These are phyloP conservation scores for Lantana camara DNA, from an alignment of 257 asterid species.

Conservation along the genomic window DNA sequence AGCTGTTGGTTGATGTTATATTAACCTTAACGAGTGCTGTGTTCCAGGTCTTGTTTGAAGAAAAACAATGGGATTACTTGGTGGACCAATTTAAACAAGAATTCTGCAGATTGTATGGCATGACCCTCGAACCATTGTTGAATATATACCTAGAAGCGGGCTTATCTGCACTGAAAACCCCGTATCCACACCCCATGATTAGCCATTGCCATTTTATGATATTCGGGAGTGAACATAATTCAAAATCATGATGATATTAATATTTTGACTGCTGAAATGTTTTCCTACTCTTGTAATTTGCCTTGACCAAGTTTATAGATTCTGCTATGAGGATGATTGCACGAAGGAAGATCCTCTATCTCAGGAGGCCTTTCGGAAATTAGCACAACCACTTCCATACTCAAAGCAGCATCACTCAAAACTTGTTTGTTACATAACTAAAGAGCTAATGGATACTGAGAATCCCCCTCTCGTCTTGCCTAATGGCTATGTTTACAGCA, in stretches of 20 bases:
- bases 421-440: constrained; percentile 88
- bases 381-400: constrained; percentile 85
- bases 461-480: constrained; percentile 98
- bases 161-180: constrained; percentile 92
- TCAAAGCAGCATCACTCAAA: constrained; percentile 99
- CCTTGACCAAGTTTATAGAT: constrained; percentile 72
- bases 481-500: constrained; percentile 96
- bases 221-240: constrained; percentile 3
- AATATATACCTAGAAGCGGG: constrained; percentile 97
- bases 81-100: constrained; percentile 95
- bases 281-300: constrained; percentile 11
- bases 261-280: constrained; percentile 7
- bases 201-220: background rate
- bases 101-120: constrained; percentile 94
- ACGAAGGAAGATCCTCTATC: constrained; percentile 98
- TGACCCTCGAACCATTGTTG: constrained; percentile 92
- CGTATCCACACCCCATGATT: constrained; percentile 70
- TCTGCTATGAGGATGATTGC: constrained; percentile 92
- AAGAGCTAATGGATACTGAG: constrained; percentile 95
- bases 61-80: constrained; percentile 89
- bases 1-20: background rate
- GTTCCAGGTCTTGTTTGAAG: constrained; percentile 82
- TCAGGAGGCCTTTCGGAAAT: constrained; percentile 89
- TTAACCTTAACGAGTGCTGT: constrained; percentile 15
- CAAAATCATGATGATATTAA: background rate